These are phyloP conservation scores for Gyromitra esculenta DNA, from an alignment of 2,329 filamentous ascomycete genomes.

Conservation along the genomic window DNA sequence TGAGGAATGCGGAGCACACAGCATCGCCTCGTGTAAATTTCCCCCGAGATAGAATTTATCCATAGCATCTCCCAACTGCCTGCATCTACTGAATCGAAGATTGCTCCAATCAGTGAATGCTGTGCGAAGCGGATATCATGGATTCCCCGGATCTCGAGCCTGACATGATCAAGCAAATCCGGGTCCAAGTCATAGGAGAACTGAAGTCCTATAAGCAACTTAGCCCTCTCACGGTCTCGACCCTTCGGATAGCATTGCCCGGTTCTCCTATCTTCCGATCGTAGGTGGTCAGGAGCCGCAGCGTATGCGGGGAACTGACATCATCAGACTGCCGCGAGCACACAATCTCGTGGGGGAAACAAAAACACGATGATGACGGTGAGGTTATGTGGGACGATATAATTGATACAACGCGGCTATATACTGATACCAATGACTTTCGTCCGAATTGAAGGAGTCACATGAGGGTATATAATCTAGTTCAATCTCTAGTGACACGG, in stretches of 20 bases:
- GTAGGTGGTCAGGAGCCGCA: neutral
- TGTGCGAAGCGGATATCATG: slow-evolving; percentile 20
- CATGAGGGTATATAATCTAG: slow-evolving; percentile 26
- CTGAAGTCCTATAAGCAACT: slow-evolving; percentile 9
- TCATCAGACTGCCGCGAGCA: slow-evolving; percentile 17
- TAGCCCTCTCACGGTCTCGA: neutral
- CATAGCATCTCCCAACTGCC: slow-evolving; percentile 21
- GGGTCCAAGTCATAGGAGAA: slow-evolving; percentile 22
- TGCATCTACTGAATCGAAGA: slow-evolving; percentile 15
- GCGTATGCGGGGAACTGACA: slow-evolving; percentile 15
- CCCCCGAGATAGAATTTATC: slow-evolving; percentile 21
- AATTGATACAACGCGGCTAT: slow-evolving; percentile 20
- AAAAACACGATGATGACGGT: neutral
- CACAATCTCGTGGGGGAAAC: slow-evolving; percentile 20
- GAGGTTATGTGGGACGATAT: slow-evolving; percentile 22
- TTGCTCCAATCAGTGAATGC: slow-evolving; percentile 5
- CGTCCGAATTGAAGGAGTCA: slow-evolving; percentile 18
- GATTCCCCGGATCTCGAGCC: slow-evolving; percentile 38
- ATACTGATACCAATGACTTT: slow-evolving; percentile 9
- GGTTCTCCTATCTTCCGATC: slow-evolving; percentile 11
- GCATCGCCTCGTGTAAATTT: slow-evolving; percentile 10
- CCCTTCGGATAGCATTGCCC: slow-evolving; percentile 24
- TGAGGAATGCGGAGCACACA: neutral
- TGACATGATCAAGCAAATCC: slow-evolving; percentile 22
- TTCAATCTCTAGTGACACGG: slow-evolving; percentile 10